A percentile compares a stretch with the other conserved stretches of the same genome.
Evolutionary conservation across 441 rosid species (phyloP).

Genomic region (Gossypium laxum): DNA sequence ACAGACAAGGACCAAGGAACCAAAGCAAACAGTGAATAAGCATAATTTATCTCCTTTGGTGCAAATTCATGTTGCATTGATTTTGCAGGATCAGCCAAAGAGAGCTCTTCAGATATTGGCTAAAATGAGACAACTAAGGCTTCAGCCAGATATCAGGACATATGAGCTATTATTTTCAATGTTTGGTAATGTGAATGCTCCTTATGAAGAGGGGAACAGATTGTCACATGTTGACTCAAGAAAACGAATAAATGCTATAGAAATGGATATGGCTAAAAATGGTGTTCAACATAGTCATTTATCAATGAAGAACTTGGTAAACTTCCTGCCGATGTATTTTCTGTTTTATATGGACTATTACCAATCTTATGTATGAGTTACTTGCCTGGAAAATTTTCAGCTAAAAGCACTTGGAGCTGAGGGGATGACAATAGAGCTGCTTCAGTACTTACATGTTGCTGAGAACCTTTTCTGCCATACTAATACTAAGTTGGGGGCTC

Average conservation of each 20-base stretch:
- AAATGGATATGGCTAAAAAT: constrained; percentile 61
- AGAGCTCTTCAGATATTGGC: constrained; percentile 55
- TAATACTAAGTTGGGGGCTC: constrained; percentile 30
- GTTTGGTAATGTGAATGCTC: constrained; percentile 65
- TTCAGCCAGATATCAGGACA: constrained; percentile 54
- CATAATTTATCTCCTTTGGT: not conserved
- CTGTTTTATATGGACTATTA: constrained; percentile 11
- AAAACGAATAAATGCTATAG: constrained; percentile 64
- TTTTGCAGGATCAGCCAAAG: constrained; percentile 69
- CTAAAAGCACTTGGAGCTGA: constrained; percentile 68
- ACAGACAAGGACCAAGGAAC: not conserved
- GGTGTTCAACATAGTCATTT: constrained; percentile 52
- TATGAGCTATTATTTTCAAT: constrained; percentile 64
- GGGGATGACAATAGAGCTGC: constrained; percentile 61
- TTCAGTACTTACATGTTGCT: constrained; percentile 39
- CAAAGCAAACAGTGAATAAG: not conserved
- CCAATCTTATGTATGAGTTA: constrained; percentile 1
- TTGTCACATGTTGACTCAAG: constrained; percentile 46
- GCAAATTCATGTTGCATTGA: constrained; percentile 2
- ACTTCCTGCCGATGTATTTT: constrained; percentile 13
- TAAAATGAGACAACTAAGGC: constrained; percentile 54
- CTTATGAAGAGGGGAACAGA: constrained; percentile 54
- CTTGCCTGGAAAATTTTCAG: constrained; percentile 28
- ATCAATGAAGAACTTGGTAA: constrained; percentile 65
- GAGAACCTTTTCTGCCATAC: constrained; percentile 33